Evolutionary conservation across 768 basidiomycete genomes (phyloP).

Genomic region (Dentipellis fragilis): DNA sequence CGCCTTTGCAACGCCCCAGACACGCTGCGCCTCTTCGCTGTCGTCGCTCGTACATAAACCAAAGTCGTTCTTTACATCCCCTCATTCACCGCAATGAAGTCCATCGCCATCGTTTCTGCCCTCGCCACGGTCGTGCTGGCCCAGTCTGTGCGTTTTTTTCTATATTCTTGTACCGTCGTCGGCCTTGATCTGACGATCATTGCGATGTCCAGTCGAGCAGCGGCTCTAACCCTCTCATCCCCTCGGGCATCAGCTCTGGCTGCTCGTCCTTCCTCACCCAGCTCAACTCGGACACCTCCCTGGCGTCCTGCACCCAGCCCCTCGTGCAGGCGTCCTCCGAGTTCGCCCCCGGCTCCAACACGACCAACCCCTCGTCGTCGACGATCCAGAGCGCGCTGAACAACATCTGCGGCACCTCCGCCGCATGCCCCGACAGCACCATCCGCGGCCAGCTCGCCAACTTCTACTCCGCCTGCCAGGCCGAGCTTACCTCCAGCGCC

Average conservation of each 20-base stretch:
- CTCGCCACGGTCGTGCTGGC: conserved; percentile 35
- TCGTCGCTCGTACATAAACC: background rate
- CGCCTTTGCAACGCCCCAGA: conserved; percentile 1
- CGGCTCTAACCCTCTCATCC: conserved; percentile 47
- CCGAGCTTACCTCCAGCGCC: conserved; percentile 51
- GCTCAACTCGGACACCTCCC: conserved; percentile 50
- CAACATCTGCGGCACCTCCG: conserved; percentile 41
- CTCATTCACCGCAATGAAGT: conserved; percentile 30
- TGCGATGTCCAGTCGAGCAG: conserved; percentile 12
- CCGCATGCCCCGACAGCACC: conserved; percentile 43
- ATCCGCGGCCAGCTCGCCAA: conserved; percentile 52
- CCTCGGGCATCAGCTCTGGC: conserved; percentile 43
- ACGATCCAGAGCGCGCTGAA: conserved; percentile 42
- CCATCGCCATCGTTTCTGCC: conserved; percentile 35
- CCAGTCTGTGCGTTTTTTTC: conserved; percentile 27
- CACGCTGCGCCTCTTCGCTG: background rate
- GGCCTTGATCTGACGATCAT: conserved; percentile 19
- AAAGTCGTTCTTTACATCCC: background rate
- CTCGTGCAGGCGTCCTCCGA: conserved; percentile 49
- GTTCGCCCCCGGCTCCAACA: conserved; percentile 38
- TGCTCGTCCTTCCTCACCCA: conserved; percentile 50
- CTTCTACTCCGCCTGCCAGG: conserved; percentile 63
- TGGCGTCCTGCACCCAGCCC: conserved; percentile 52
- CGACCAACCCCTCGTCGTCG: conserved; percentile 28
- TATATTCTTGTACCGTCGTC: background rate